Evolutionary conservation across 495 filamentous ascomycete genomes (phyloP).

Genomic region (Evernia prunastri): DNA sequence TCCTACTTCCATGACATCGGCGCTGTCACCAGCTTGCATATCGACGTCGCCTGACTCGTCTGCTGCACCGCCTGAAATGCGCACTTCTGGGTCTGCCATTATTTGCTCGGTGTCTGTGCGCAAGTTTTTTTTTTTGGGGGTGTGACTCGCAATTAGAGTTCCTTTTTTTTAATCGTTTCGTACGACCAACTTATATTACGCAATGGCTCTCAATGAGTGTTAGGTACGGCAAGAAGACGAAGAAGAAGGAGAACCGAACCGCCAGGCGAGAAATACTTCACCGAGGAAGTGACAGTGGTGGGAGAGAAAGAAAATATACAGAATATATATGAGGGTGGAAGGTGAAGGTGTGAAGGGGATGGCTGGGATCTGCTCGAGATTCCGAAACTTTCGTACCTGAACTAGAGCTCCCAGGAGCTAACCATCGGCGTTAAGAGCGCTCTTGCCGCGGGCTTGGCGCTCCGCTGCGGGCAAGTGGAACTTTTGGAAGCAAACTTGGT

Average conservation of each 20-base stretch:
- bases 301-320: background rate
- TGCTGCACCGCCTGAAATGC: constrained; percentile 1
- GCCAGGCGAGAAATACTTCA: background rate
- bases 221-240: background rate
- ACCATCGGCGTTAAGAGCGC: background rate
- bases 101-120: background rate
- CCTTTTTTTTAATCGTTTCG: background rate
- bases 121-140: background rate
- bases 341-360: background rate
- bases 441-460: constrained; percentile 14
- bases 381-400: too few relatives aligned
- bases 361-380: constrained; percentile 5
- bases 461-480: constrained; percentile 8
- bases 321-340: background rate
- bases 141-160: background rate
- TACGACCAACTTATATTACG: background rate
- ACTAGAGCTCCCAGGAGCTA: constrained; percentile 4
- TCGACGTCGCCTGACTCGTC: constrained; percentile 24
- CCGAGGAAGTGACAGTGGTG: background rate
- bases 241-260: background rate
- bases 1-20: constrained; percentile 18
- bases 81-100: constrained; percentile 29
- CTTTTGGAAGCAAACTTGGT: too few relatives aligned
- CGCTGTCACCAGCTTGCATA: constrained; percentile 25
- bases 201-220: background rate